These are phyloP conservation scores for Aspergillus amoenus DNA, from an alignment of 2,329 filamentous ascomycete species.

Conservation along the genomic window DNA sequence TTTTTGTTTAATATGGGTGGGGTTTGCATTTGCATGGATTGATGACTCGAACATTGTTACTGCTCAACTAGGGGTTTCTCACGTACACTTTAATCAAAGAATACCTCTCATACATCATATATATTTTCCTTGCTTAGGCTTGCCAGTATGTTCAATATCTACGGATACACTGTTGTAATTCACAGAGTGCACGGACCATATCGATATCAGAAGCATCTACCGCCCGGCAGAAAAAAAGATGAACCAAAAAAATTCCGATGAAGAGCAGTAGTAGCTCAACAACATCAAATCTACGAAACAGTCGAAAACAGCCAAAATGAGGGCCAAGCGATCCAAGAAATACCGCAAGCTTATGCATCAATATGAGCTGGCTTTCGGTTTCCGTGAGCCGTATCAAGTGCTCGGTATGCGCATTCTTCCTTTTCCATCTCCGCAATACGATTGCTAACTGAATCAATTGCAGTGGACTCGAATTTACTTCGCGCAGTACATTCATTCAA, in stretches of 20 bases:
- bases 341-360: slow-evolving; percentile 93
- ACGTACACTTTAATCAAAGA: background rate
- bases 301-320: slow-evolving; percentile 51
- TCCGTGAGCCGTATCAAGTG: slow-evolving; percentile 92
- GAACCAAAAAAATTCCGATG: slow-evolving; percentile 30
- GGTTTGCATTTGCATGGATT: slow-evolving; percentile 9
- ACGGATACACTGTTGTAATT: no score
- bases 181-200: slow-evolving; percentile 24
- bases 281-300: slow-evolving; percentile 9
- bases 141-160: no score
- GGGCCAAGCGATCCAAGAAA: slow-evolving; percentile 68
- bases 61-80: background rate
- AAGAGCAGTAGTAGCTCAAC: background rate
- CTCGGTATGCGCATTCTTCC: slow-evolving; percentile 54
- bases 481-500: slow-evolving; percentile 78
- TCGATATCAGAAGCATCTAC: slow-evolving; percentile 20
- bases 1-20: background rate
- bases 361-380: slow-evolving; percentile 82
- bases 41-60: background rate
- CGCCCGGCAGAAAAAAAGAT: slow-evolving; percentile 35
- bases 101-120: background rate
- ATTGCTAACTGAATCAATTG: slow-evolving; percentile 11
- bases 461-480: slow-evolving; percentile 82
- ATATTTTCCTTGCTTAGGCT: background rate
- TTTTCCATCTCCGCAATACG: background rate